A percentile compares a stretch with the other conserved stretches of the same genome.
Evolutionary conservation across 2,329 filamentous ascomycete species (phyloP).

Genomic region (Beauveria scarabaeidicola): DNA sequence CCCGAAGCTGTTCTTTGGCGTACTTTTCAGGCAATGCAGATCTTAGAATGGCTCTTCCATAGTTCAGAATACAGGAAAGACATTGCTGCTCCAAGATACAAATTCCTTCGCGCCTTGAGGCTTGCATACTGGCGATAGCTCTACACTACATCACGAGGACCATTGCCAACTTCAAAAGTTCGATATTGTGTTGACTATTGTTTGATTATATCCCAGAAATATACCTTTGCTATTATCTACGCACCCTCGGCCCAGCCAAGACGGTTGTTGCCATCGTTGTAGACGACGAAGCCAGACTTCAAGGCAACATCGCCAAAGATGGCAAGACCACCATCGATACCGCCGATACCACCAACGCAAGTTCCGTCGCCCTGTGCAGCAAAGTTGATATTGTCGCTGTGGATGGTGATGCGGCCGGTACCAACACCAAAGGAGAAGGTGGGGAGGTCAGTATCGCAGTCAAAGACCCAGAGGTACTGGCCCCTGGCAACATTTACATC

Average conservation of each 20-base stretch:
- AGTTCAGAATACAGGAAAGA: too few species aligned
- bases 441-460: constrained; percentile 35
- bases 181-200: background rate
- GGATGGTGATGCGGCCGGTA: constrained; percentile 44
- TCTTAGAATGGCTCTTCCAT: too few species aligned
- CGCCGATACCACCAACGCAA: constrained; percentile 62
- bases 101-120: background rate
- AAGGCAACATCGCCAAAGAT: constrained; percentile 57
- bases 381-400: constrained; percentile 3
- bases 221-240: background rate
- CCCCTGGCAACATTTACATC: background rate
- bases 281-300: constrained; percentile 51
- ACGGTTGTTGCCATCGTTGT: constrained; percentile 45
- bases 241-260: constrained; percentile 26
- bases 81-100: too few species aligned
- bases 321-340: constrained; percentile 35
- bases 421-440: constrained; percentile 48
- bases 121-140: background rate
- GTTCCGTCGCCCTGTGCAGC: constrained; percentile 12
- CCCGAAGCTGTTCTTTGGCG: too few species aligned
- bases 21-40: too few species aligned
- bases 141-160: background rate
- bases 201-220: background rate
- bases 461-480: constrained; percentile 22
- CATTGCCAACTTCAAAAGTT: background rate